Evolutionary conservation across 2,329 filamentous ascomycete species (phyloP), one percentile per base, ranked within the genome.

Genomic region (Aureobasidium vineae): DNA sequence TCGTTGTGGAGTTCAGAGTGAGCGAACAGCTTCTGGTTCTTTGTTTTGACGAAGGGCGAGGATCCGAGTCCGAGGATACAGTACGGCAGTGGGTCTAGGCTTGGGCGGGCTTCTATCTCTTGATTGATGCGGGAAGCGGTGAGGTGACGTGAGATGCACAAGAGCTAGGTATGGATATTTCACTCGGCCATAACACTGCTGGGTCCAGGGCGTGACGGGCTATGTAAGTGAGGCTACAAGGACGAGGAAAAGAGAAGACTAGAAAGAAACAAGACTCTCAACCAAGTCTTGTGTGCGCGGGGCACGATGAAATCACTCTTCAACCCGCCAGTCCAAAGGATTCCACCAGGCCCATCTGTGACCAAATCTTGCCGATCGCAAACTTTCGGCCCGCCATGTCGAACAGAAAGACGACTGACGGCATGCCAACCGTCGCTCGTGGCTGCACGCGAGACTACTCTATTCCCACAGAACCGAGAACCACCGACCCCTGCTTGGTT

Each of bases 271-370:
- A 61, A 23, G 40, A 61, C 57, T 61, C 57, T 59, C 54, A 59
- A 59, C 54, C 38, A 59, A 43, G 54, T 59, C 54, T 59, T 59
- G 33, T 45, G 33, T 31, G 54, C 54, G 57, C 57, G 57, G 57
- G 57, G 57, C 57, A 47, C 43, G 57, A 43, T 61, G 57, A 61
- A 49, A 31, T 61, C 57, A 61, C 57, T 61, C 53, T 59, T 38
- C 54, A 59, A 26, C 36, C 54, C 54, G 26, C 40, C 54, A 56
- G 53, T n/a, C 38, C 57, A 61, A 21, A 47, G 57, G 57, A 61
- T 61, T 38, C 41, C 41, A 33, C 41, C 38, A 23, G 26, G n/a
- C 57, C 41, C 40, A 47, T 40, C 28, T 43, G 31, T 36, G 40
- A 47, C 56, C 38, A 60, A 60, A 43, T 60, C 56, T 60, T 19